These are phyloP conservation scores for Forsythia viridissima DNA, from an alignment of 257 asterid genomes.

Conservation along the genomic window DNA sequence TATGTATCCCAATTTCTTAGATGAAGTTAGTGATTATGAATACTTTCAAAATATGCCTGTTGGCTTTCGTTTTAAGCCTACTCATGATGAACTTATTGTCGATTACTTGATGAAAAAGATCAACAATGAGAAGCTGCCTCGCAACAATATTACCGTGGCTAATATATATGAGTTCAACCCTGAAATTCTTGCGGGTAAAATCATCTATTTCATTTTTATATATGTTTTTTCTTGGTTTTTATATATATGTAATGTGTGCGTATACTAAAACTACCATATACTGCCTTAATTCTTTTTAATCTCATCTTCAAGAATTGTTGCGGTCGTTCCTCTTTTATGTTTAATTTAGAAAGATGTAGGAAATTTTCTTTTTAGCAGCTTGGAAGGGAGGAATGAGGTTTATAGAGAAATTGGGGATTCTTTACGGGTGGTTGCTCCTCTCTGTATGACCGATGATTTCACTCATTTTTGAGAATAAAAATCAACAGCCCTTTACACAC, in stretches of 20 bases:
- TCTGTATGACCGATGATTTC: neutral
- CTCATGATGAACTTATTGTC: constrained; percentile 23
- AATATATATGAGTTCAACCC: constrained; percentile 29
- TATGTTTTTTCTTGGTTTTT: too few species aligned
- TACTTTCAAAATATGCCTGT: constrained; percentile 12
- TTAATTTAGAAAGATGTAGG: too few species aligned
- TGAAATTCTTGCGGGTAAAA: neutral
- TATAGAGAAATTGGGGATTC: neutral
- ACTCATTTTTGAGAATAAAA: neutral
- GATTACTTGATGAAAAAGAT: constrained; percentile 25
- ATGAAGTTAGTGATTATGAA: too few species aligned
- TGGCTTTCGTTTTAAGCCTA: constrained; percentile 30
- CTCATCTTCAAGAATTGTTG: too few species aligned
- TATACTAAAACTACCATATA: too few species aligned
- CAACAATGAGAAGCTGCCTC: neutral
- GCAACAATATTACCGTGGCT: constrained; percentile 14
- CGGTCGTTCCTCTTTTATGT: too few species aligned
- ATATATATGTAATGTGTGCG: too few species aligned
- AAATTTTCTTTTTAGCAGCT: neutral
- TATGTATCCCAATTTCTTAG: too few species aligned
- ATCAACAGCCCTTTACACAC: neutral
- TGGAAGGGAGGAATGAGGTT: neutral
- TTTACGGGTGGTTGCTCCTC: neutral
- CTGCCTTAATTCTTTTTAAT: too few species aligned
- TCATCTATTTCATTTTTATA: neutral